Percentiles rank a stretch among this genome's conserved stretches.
Conservation (phyloP, 148 eudicot genomes). For the Fagopyrum tataricum region DNA sequence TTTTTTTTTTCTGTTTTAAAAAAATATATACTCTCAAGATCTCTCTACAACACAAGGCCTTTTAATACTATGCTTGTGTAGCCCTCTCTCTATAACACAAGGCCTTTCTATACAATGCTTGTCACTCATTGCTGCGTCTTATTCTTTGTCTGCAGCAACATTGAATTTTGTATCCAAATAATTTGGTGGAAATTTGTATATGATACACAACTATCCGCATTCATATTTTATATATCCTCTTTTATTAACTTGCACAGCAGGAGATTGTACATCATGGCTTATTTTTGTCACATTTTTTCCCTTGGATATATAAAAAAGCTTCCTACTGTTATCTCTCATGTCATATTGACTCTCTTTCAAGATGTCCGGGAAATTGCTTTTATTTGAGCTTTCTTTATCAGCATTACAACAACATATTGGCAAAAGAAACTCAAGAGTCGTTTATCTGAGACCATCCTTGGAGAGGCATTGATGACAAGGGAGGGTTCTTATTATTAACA, state of each 20-base stretch:
- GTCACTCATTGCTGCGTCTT: neutral
- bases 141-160: neutral
- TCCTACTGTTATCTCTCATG: neutral
- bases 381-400: slow-evolving; percentile 7
- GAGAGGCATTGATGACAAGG: slow-evolving; percentile 6
- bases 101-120: slow-evolving; percentile 3
- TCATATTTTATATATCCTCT: neutral
- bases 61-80: neutral
- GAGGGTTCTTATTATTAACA: neutral
- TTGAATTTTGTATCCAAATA: neutral
- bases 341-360: neutral
- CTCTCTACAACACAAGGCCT: neutral
- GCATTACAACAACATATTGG: neutral
- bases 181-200: neutral
- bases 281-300: neutral
- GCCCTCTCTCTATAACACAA: neutral
- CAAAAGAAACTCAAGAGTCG: neutral
- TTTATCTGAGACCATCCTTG: neutral
- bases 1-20: neutral
- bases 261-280: neutral
- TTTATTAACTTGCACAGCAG: neutral
- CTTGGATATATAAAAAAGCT: neutral
- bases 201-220: neutral
- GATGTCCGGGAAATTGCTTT: slow-evolving; percentile 1
- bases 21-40: neutral